phyloP scores from a whole-genome alignment of 2,329 filamentous ascomycete genomes.

The Westerdykella ornata region DNA sequence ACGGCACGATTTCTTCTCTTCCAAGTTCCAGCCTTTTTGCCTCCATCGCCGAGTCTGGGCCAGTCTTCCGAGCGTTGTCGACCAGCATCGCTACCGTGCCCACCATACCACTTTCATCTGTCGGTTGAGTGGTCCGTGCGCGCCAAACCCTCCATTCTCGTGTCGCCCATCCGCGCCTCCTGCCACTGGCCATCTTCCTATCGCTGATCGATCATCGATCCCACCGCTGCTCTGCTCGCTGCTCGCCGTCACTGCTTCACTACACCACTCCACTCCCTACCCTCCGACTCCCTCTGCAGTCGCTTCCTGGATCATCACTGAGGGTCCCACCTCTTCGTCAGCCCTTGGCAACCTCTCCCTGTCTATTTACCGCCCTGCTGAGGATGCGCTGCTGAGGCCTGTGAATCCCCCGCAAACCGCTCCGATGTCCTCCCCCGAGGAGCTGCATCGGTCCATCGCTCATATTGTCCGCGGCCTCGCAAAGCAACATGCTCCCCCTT shows the following conservation, averaged over 20 bases:
- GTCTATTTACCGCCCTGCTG: background rate
- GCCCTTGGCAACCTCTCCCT: background rate
- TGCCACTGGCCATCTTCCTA: background rate
- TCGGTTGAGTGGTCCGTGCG: too few relatives aligned
- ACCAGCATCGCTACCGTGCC: background rate
- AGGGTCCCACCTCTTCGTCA: too few relatives aligned
- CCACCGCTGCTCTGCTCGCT: slow-evolving; percentile 3
- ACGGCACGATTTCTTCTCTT: too few relatives aligned
- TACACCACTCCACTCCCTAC: slow-evolving; percentile 1
- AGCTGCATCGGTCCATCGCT: slow-evolving; percentile 35
- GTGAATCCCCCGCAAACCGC: background rate
- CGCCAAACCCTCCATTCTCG: background rate
- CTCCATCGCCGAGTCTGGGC: background rate
- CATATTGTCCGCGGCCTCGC: slow-evolving; percentile 45
- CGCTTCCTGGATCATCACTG: slow-evolving; percentile 1
- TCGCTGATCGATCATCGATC: background rate
- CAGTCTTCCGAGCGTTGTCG: too few relatives aligned
- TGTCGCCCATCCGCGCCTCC: background rate
- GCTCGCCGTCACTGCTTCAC: background rate
- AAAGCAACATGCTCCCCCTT: slow-evolving; percentile 40
- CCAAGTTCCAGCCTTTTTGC: background rate
- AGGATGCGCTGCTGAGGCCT: background rate
- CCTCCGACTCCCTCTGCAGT: slow-evolving; percentile 1
- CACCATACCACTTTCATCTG: too few relatives aligned
- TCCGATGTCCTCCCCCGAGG: slow-evolving; percentile 24